Base-by-base conservation (phyloP, 163 green algal genomes). In the Smithsoniella earleae region DNA sequence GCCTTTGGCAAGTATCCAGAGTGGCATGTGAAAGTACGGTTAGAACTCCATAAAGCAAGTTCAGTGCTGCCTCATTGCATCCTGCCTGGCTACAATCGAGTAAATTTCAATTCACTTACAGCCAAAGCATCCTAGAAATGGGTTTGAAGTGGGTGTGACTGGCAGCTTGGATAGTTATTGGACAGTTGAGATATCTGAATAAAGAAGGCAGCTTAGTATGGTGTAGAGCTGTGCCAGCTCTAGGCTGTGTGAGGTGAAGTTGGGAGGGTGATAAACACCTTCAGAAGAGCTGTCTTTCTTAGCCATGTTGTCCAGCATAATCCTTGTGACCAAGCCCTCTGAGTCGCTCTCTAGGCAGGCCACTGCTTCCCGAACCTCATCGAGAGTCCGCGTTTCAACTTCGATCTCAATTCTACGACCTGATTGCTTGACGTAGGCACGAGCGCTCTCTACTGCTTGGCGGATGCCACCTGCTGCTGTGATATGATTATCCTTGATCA, bases 401-500 rank as follows among this genome's bases (percentile, higher is more conserved):
- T 99, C 92, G 13, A 98, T 79, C 3, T 77, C 74, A 72, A 90
- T 80, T 6, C 25, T 30, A 4, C 22, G 3, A 1, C 30, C 16
- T 13, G 8, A n/a, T 13, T 79, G 20, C 13, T 25, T n/a, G 22
- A 86, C 75, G 76, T 83, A 86, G 30, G 55, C 36, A 33, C 74
- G 38, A 30, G 73, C 69, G 34, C 49, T 28, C 43, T 55, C 73
- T 25, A 87, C 44, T 3, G 83, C 84, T 20, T 66, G 40, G 74
- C 36, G 58, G 46, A 98, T 89, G 40, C 93, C 92, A 5, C 95
- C 93, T 6, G 92, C 90, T 36, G 91, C 92, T 25, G 91, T 88
- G 38, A 98, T 91, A 84, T 99, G 94, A 83, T 99, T 99, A 88
- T 99, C 94, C 77, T 99, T 99, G 80, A 99, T 97, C 90, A 99